phyloP scores from a whole-genome alignment of 2,329 filamentous ascomycete species.

The Penicillium sclerotiorum region DNA sequence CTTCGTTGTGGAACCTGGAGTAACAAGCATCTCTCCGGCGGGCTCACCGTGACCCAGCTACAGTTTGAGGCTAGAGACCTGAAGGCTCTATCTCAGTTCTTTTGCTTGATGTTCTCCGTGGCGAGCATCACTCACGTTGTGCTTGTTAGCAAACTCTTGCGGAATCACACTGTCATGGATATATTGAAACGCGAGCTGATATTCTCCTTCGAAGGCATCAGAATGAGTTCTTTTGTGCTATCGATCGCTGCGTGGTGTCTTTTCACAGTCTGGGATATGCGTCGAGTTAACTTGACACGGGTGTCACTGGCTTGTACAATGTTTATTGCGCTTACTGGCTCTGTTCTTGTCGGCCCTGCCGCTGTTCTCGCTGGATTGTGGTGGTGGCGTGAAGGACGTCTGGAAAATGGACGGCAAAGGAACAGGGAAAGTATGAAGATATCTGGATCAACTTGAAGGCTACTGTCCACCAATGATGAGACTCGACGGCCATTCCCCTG shows the following conservation, averaged over 20 bases:
- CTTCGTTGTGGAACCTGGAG: background rate
- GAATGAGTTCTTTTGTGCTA: background rate
- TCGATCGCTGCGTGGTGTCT: constrained; percentile 8
- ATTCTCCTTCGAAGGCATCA: too few species aligned
- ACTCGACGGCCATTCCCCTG: too few species aligned
- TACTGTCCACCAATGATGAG: too few species aligned
- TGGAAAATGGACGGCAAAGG: constrained; percentile 1
- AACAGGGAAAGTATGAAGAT: background rate
- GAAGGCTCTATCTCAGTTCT: constrained; percentile 8
- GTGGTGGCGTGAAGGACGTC: constrained; percentile 3
- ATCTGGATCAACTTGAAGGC: too few species aligned
- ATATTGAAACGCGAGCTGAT: too few species aligned
- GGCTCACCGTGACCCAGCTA: background rate
- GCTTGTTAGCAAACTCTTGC: background rate
- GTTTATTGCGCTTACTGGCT: background rate
- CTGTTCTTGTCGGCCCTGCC: constrained; percentile 3
- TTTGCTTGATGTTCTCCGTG: background rate
- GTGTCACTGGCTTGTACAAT: background rate
- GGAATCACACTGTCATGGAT: background rate
- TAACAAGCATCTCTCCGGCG: background rate
- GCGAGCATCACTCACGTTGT: constrained; percentile 1
- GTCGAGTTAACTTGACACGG: constrained; percentile 7
- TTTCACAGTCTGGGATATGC: constrained; percentile 16
- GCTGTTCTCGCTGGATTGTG: constrained; percentile 2
- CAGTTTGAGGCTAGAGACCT: constrained; percentile 4